phyloP scores from a whole-genome alignment of 257 asterid genomes.

The Leonotis leonurus region DNA sequence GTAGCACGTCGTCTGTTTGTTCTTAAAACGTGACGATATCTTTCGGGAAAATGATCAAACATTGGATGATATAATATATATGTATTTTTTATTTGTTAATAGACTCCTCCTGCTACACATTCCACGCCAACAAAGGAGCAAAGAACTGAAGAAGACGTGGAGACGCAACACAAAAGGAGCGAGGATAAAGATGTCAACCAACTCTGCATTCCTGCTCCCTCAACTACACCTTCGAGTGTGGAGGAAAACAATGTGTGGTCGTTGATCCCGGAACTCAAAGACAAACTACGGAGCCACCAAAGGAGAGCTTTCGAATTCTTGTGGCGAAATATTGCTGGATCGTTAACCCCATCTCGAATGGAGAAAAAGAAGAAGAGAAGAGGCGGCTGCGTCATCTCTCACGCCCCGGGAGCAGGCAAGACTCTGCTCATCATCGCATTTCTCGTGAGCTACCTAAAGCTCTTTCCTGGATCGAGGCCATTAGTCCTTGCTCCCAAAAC shows the following conservation, averaged over 20 bases:
- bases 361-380: conserved; percentile 49
- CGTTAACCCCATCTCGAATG: conserved; percentile 65
- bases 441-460: conserved; percentile 83
- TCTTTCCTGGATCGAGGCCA: conserved; percentile 90
- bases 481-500: conserved; percentile 96
- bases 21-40: no score
- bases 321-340: conserved; percentile 93
- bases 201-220: conserved; percentile 48
- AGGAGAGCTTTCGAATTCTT: conserved; percentile 83
- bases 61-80: no score
- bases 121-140: conserved; percentile 48
- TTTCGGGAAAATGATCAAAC: no score
- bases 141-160: conserved; percentile 38
- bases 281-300: conserved; percentile 28
- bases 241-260: conserved; percentile 81
- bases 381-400: conserved; percentile 96
- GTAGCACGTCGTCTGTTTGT: no score
- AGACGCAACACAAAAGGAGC: conserved; percentile 28
- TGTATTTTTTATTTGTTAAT: background rate
- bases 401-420: conserved; percentile 96
- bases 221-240: conserved; percentile 37
- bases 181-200: conserved; percentile 35
- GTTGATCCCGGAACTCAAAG: conserved; percentile 71
- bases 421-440: conserved; percentile 85
- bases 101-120: conserved; percentile 42